Base-by-base conservation (phyloP, 23 red algal genomes). In the Gracilariopsis chorda region DNA sequence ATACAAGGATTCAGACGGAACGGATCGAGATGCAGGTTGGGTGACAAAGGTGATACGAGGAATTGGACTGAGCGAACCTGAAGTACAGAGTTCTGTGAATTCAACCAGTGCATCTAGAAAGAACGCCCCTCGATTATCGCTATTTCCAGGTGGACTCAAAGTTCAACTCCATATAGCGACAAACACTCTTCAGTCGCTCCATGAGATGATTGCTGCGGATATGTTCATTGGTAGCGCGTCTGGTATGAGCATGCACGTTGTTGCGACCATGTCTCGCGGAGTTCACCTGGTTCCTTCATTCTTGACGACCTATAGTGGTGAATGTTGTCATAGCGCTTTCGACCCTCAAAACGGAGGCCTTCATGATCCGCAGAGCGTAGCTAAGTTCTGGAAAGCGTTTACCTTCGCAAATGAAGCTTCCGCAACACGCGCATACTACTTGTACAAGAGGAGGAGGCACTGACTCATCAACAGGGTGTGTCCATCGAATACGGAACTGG, bases 141-240 rank as follows among this genome's bases (percentile, higher is more conserved):
- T 80, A 32, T 77, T 89, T 17, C 40, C 65, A 45, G 41, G 48
- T 60, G 62, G 88, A 7, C 62, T 91, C 10, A 51, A 14, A 30
- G 73, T 91, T n/a, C n/a, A 59, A 20, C 35, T 91, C 28, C 88
- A 82, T 29, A 82, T 91, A 46, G 53, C 62, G 14, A 75, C 77
- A 80, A 75, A 91, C 34, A 91, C 88, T 1, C 45, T 91, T 49
- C 75, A 61, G 16, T 81, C 70, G 19, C 44, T 91, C 23, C 88
- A 82, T 43, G 88, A 91, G 63, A 91, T 91, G 88, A 72, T 91
- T 39, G 37, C 75, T 41, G 72, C 88, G 1, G 88, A 91, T 56
- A 65, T 91, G 25, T 91, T 91, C 75, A 80, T 91, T 25, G 88
- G 88, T 21, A 82, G 75, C 61, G 71, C 47, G 52, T 79, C 70